Evolutionary conservation across 768 basidiomycete species (phyloP).

Genomic region (Vararia minispora): DNA sequence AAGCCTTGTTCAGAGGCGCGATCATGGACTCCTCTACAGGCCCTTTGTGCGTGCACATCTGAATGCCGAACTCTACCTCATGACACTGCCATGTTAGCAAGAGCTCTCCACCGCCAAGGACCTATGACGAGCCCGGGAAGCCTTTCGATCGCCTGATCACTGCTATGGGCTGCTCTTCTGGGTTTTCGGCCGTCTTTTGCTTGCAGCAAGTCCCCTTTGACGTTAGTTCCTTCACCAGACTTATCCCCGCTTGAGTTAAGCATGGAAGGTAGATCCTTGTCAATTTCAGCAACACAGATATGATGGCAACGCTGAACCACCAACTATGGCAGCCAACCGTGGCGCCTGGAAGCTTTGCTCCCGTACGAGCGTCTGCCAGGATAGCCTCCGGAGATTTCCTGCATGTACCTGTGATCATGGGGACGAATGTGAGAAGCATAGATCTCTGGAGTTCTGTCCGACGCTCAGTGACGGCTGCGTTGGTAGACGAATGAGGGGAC

Average conservation of each 20-base stretch:
- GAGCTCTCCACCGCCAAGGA: constrained; percentile 34
- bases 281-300: constrained; percentile 36
- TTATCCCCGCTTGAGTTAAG: background rate
- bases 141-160: constrained; percentile 36
- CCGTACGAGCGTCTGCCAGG: constrained; percentile 31
- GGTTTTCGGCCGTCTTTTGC: constrained; percentile 29
- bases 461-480: no score
- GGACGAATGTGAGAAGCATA: constrained; percentile 40
- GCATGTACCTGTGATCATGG: constrained; percentile 38
- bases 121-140: constrained; percentile 40
- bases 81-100: constrained; percentile 26
- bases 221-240: constrained; percentile 17
- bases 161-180: constrained; percentile 34
- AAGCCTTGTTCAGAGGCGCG: constrained; percentile 34
- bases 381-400: constrained; percentile 36
- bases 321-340: constrained; percentile 48
- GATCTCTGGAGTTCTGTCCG: no score
- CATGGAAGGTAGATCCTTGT: constrained; percentile 27
- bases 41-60: constrained; percentile 31
- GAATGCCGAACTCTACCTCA: background rate
- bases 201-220: constrained; percentile 34
- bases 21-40: constrained; percentile 41
- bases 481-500: constrained; percentile 44
- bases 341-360: constrained; percentile 35
- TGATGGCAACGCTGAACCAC: constrained; percentile 30